Evolutionary conservation across 108 stramenopile species (phyloP).

Genomic region (Fistulifera pelliculosa): DNA sequence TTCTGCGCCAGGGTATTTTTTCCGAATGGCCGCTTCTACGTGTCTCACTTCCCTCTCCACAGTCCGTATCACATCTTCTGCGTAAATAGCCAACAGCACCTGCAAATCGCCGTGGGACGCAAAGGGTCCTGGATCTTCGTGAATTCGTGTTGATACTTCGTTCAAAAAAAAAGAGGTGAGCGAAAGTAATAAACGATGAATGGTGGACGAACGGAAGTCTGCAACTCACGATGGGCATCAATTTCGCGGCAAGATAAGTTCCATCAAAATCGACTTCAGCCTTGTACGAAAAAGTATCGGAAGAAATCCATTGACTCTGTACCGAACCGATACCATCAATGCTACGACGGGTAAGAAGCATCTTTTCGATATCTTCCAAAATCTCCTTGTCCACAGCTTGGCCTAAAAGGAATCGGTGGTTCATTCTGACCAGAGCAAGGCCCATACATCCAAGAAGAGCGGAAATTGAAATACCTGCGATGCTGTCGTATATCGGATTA

Average conservation of each 20-base stretch:
- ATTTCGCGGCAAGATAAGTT: slow-evolving; percentile 90
- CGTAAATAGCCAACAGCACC: slow-evolving; percentile 88
- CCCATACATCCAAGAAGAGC: slow-evolving; percentile 85
- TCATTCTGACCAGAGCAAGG: slow-evolving; percentile 69
- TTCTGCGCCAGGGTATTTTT: slow-evolving; percentile 86
- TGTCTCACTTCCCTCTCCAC: slow-evolving; percentile 92
- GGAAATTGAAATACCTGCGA: slow-evolving; percentile 89
- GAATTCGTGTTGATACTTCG: slow-evolving; percentile 54
- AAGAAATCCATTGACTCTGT: slow-evolving; percentile 94
- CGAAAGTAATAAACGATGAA: no score
- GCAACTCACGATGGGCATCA: slow-evolving; percentile 48
- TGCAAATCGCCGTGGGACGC: slow-evolving; percentile 55
- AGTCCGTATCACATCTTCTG: slow-evolving; percentile 95
- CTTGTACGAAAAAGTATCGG: slow-evolving; percentile 95
- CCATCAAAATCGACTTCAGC: slow-evolving; percentile 99
- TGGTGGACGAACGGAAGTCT: no score
- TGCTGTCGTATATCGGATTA: slow-evolving; percentile 80
- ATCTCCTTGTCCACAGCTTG: slow-evolving; percentile 85
- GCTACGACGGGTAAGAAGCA: slow-evolving; percentile 61
- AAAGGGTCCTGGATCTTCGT: slow-evolving; percentile 41
- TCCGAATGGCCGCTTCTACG: slow-evolving; percentile 88
- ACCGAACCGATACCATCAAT: slow-evolving; percentile 87
- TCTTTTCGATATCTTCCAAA: slow-evolving; percentile 72
- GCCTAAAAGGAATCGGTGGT: slow-evolving; percentile 90
- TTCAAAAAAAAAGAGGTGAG: no score